Evolutionary conservation across 2,329 filamentous ascomycete genomes (phyloP).

Genomic region (Ambrosiella beaveri): DNA sequence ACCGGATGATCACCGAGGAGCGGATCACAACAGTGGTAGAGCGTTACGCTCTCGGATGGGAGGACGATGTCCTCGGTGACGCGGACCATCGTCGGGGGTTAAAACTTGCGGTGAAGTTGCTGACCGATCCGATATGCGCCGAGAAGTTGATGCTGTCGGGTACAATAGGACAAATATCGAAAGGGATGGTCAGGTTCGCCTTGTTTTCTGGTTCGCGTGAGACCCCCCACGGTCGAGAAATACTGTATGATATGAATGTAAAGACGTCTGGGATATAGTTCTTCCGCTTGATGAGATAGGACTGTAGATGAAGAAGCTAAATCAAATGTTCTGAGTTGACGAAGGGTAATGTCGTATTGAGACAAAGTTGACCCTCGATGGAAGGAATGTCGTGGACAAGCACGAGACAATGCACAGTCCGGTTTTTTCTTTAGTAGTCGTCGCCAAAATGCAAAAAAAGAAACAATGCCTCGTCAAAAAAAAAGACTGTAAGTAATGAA

Average conservation of each 20-base stretch:
- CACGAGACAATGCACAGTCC: not conserved
- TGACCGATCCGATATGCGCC: not conserved
- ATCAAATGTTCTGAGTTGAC: not conserved
- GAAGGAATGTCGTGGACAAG: not conserved
- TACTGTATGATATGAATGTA: not conserved
- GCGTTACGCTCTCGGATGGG: slow-evolving; percentile 62
- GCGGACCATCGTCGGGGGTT: slow-evolving; percentile 49
- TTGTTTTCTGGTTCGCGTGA: not conserved
- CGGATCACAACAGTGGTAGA: slow-evolving; percentile 80
- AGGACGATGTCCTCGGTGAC: slow-evolving; percentile 63
- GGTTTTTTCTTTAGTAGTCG: too few species aligned
- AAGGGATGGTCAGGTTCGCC: not conserved
- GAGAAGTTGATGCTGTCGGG: too few species aligned
- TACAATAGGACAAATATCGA: not conserved
- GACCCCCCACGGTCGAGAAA: not conserved
- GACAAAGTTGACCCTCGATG: not conserved
- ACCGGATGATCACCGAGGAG: slow-evolving; percentile 65
- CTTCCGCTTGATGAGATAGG: not conserved
- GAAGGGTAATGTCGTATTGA: not conserved
- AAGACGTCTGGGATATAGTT: not conserved
- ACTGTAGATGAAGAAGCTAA: not conserved
- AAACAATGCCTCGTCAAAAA: not conserved
- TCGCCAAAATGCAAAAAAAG: not conserved
- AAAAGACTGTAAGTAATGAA: not conserved
- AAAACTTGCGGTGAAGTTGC: not conserved